Evolutionary conservation across 1,284 basidiomycete genomes (phyloP), one percentile per base, ranked within the genome.

Genomic region (Somion occarium): DNA sequence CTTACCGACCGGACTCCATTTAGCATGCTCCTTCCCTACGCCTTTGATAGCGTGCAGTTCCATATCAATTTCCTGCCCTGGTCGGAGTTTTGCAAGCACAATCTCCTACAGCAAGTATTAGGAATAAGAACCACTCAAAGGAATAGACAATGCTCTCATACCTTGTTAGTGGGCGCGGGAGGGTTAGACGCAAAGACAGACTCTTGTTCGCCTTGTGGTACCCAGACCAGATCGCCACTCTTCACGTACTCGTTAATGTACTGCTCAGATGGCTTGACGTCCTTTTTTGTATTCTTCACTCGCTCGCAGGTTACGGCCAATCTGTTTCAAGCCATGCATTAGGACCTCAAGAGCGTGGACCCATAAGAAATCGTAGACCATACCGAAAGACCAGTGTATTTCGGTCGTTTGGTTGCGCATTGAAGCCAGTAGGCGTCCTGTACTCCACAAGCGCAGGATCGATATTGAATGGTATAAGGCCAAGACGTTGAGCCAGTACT

Each of bases 11-110:
- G 97, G 93, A 51, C 85, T 93, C 69, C 91, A 99, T 66, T 99
- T 99, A 39, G 97, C 94, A 64, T 99, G 97, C 61, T 96, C 93
- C 61, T 91, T 93, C 19, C 93, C 95, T n/a, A 93, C 82, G 5
- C 94, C 92, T 66, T 98, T 98, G 53, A 95, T 77, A 44, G 93
- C 95, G 66, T 99, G 95, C 53, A 97, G 65, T 65, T 98, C 92
- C 70, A 95, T 80, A 30, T 89, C 78, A 39, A 98, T 74, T 45
- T 78, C 76, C 66, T 95, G 91, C 2, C 95, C 96, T 0, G 96
- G 96, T 41, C 94, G 75, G 44, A 99, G 73, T 69, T 99, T 99
- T n/a, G 89, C 90, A 25, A 99, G 76, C 20, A 99, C 84, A 58
- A 98, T 96, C 63, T 96, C 84, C 19, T 77, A 44, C 3, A 46